Evolutionary conservation across 2,329 filamentous ascomycete species (phyloP).

Genomic region (Ophiosphaerella korrae): DNA sequence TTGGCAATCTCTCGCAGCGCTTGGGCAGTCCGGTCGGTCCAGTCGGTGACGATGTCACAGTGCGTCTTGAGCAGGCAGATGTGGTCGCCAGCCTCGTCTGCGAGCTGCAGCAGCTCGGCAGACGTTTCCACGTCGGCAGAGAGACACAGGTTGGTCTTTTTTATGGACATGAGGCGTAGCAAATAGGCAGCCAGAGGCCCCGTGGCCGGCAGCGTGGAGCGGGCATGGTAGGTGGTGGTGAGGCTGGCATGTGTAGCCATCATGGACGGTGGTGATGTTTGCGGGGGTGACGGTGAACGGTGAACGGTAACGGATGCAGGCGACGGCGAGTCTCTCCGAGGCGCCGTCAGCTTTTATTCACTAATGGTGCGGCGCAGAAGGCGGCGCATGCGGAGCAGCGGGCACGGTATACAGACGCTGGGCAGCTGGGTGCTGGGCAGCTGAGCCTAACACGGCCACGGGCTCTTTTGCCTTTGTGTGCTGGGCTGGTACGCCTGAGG

Average conservation of each 20-base stretch:
- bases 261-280: constrained; percentile 10
- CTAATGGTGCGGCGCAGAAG: too few species aligned
- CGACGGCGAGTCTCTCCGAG: too few species aligned
- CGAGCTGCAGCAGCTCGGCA: constrained; percentile 59
- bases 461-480: not conserved
- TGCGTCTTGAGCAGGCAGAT: constrained; percentile 67
- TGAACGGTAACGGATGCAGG: not conserved
- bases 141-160: constrained; percentile 59
- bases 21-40: constrained; percentile 60
- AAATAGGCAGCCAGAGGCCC: constrained; percentile 56
- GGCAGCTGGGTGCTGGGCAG: not conserved
- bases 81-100: constrained; percentile 63
- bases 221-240: constrained; percentile 53
- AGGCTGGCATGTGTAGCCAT: constrained; percentile 40
- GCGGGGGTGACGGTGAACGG: too few species aligned
- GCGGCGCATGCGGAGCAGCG: too few species aligned
- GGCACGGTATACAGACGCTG: not conserved
- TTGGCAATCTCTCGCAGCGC: constrained; percentile 54
- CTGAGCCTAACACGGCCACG: not conserved
- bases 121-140: constrained; percentile 64
- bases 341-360: too few species aligned
- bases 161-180: constrained; percentile 55
- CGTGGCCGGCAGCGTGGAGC: constrained; percentile 50
- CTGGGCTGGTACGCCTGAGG: constrained; percentile 2
- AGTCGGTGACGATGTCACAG: constrained; percentile 66